A percentile compares a stretch with the other conserved stretches of the same genome.
phyloP scores from a whole-genome alignment of 2,329 filamentous ascomycete species.

The Cordyceps cicadae region DNA sequence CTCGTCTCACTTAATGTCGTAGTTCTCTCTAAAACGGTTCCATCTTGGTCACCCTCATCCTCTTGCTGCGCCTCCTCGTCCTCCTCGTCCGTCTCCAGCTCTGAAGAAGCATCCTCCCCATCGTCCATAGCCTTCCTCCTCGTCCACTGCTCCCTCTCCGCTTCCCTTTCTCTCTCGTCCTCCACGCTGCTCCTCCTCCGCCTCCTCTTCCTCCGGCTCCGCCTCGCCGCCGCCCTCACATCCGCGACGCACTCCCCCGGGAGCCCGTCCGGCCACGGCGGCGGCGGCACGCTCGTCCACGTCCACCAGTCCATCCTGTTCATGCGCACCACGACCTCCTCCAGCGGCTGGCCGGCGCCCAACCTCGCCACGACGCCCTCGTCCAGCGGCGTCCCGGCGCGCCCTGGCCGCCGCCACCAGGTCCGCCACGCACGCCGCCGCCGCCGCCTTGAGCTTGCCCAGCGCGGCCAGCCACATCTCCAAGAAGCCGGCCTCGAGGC shows the following conservation, averaged over 20 bases:
- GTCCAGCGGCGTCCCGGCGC: background rate
- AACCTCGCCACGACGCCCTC: background rate
- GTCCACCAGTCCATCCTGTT: slow-evolving; percentile 8
- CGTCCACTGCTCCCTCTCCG: background rate
- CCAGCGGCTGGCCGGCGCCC: background rate
- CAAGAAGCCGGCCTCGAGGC: slow-evolving; percentile 4
- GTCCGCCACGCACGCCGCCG: slow-evolving; percentile 4
- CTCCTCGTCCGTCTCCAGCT: background rate
- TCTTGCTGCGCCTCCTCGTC: background rate
- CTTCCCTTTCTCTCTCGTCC: background rate
- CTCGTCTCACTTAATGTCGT: background rate
- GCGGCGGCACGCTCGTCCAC: slow-evolving; percentile 5
- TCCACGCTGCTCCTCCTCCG: background rate
- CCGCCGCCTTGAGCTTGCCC: slow-evolving; percentile 2
- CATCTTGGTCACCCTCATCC: background rate
- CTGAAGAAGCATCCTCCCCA: background rate
- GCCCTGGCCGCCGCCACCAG: background rate
- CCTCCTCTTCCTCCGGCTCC: background rate
- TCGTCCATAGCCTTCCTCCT: background rate
- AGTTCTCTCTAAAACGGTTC: background rate
- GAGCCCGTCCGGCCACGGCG: slow-evolving; percentile 1
- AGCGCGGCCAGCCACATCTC: slow-evolving; percentile 6
- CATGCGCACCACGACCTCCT: slow-evolving; percentile 6
- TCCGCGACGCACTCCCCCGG: slow-evolving; percentile 4
- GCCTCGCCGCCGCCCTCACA: background rate